Base-by-base conservation (phyloP, 2,329 filamentous ascomycete species). In the Hypoxylon sp. region DNA sequence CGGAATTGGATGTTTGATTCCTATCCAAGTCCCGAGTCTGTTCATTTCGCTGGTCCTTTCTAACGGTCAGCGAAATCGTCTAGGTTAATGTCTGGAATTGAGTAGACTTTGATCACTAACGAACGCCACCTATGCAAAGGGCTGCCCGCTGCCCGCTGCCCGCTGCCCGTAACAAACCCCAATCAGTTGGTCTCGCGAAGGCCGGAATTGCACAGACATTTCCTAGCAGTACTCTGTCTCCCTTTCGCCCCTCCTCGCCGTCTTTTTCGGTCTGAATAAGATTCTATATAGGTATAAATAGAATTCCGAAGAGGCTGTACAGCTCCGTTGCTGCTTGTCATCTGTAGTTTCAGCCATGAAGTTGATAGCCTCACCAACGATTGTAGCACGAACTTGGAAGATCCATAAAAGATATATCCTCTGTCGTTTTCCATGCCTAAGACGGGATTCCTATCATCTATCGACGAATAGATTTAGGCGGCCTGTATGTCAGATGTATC, bases 201-300 rank as follows among this genome's bases (percentile, higher is more conserved):
- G 46, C 47, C 37, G 13, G 19, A n/a, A n/a, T n/a, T n/a, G n/a
- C n/a, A n/a, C n/a, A n/a, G n/a, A 37, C 15, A 32, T 20, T 17
- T 24, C 22, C 43, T 6, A 50, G 47, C 34, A 48, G 13, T 43
- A 26, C 47, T 43, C 51, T 34, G 34, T 50, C 57, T 41, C 34
- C 44, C 44, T 54, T 19, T 22, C n/a, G 43, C 13, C 26, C 17
- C 28, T 3, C 51, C 26, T 32, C 37, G 3, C 22, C 34, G 15
- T 52, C 20, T 13, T 10, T 10, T 4, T n/a, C 30, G 7, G 13
- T 30, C 22, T 43, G 4, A n/a, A 28, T 28, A 17, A 53, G 44
- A 48, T 11, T 43, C 11, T 10, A 32, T 30, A 32, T 56, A n/a
- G n/a, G n/a, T n/a, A 56, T 49, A 41, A 56, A 56, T 56, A 49